Evolutionary conservation across 805 yeast genomes (phyloP), one percentile per base, ranked within the genome.

Genomic region (Pichia phayaonensis): DNA sequence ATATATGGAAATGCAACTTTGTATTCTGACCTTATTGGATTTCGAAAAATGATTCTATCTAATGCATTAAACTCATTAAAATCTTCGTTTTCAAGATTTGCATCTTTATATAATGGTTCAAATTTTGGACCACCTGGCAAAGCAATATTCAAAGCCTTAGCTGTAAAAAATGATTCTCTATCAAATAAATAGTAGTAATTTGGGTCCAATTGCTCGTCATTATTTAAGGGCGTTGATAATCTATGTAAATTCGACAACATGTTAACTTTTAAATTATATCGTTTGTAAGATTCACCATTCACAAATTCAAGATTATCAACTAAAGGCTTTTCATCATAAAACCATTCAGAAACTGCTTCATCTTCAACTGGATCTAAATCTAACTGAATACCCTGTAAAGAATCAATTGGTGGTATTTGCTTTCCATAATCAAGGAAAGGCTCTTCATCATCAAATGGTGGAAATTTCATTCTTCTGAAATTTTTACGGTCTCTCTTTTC

Each of bases 391-490:
- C 92, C 74, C n/a, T 84, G 92, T 7, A 79, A 74, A 0, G 88
- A 83, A 46, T 85, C 90, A 0, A 82, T 69, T 16, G 80, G 84
- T 54, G 86, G 84, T 15, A 90, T 70, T 59, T 86, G 84, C 50
- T 89, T 95, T n/a, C 81, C 60, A 82, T 87, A 94, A 50, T 83
- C 79, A 31, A 90, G 62, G 1, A 96, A 95, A 0, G 97, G 97
- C 64, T 92, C 98, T 65, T 94, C 99, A 63, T 94, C 99, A 66
- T 94, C 99, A 68, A 92, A 90, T 0, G 95, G 90, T 1, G 99
- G 99, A 58, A 94, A 86, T 50, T 89, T 76, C 87, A 94, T 83
- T 57, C 99, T 77, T 61, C 88, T 86, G 68, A 94, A 92, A 62
- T 87, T 95, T 34, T 81, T 72, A 58, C 98, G 76, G 63, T 90